Conservation (phyloP, 139 green algal genomes). For the Zygnema circumcarinatum region DNA sequence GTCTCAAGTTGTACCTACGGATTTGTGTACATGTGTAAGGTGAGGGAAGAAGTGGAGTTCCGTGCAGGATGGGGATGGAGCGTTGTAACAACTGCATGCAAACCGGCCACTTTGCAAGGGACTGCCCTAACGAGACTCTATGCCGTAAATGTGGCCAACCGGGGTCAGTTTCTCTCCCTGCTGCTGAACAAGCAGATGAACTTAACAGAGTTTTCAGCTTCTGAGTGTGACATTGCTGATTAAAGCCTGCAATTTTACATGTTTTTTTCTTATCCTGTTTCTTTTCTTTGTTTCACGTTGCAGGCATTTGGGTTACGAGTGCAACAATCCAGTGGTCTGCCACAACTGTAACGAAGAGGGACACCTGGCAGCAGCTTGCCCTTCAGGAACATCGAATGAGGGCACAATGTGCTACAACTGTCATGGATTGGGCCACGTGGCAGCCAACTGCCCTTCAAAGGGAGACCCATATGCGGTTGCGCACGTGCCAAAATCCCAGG, state of each 20-base stretch:
- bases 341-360: background rate
- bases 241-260: background rate
- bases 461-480: background rate
- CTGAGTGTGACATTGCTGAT: background rate
- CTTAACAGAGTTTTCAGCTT: background rate
- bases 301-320: background rate
- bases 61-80: background rate
- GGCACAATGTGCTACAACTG: background rate
- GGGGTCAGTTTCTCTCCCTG: constrained; percentile 5
- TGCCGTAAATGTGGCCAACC: constrained; percentile 43
- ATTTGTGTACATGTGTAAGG: too few relatives aligned
- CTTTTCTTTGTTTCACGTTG: background rate
- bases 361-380: background rate
- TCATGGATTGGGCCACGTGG: background rate
- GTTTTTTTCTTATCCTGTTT: background rate
- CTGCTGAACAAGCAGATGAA: background rate
- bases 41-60: too few relatives aligned
- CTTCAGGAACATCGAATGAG: too few relatives aligned
- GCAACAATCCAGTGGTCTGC: background rate
- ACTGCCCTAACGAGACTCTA: constrained; percentile 50
- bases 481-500: background rate
- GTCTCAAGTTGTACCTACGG: too few relatives aligned
- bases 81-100: constrained; percentile 59
- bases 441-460: too few relatives aligned
- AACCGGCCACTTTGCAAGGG: constrained; percentile 30